These are phyloP conservation scores for Globisporangium heterothallicum DNA, from an alignment of 352 stramenopile species.

Conservation along the genomic window DNA sequence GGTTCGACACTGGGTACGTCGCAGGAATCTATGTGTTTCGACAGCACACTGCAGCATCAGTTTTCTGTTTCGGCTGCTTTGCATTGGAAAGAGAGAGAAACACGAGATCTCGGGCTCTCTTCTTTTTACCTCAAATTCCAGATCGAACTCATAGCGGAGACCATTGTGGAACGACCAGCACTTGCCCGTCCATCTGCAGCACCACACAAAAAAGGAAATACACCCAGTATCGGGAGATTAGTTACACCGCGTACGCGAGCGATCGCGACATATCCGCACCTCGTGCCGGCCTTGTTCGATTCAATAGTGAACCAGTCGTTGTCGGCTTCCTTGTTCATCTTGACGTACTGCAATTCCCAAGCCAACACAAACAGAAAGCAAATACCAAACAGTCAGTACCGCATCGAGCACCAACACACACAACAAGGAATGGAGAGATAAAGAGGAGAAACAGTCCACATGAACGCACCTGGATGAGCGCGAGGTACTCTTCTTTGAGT, in stretches of 20 bases:
- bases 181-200: conserved; percentile 70
- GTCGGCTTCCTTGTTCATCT: conserved; percentile 87
- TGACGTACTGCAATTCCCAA: conserved; percentile 52
- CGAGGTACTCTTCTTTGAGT: conserved; percentile 85
- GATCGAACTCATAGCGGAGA: conserved; percentile 81
- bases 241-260: too few relatives aligned
- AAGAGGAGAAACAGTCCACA: neutral
- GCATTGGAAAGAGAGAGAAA: too few relatives aligned
- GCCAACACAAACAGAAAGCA: neutral
- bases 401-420: neutral
- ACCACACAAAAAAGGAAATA: neutral
- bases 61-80: too few relatives aligned
- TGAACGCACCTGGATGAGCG: conserved; percentile 64
- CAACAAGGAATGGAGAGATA: neutral
- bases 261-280: conserved; percentile 17
- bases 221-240: neutral
- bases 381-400: neutral
- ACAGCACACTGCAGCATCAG: too few relatives aligned
- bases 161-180: conserved; percentile 88
- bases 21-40: conserved; percentile 71
- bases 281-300: conserved; percentile 76
- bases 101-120: too few relatives aligned
- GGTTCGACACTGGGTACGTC: conserved; percentile 79
- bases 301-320: conserved; percentile 90
- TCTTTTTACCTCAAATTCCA: conserved; percentile 67